Conservation (phyloP, 1,284 basidiomycete species). For the Papiliotrema nemorosa region DNA sequence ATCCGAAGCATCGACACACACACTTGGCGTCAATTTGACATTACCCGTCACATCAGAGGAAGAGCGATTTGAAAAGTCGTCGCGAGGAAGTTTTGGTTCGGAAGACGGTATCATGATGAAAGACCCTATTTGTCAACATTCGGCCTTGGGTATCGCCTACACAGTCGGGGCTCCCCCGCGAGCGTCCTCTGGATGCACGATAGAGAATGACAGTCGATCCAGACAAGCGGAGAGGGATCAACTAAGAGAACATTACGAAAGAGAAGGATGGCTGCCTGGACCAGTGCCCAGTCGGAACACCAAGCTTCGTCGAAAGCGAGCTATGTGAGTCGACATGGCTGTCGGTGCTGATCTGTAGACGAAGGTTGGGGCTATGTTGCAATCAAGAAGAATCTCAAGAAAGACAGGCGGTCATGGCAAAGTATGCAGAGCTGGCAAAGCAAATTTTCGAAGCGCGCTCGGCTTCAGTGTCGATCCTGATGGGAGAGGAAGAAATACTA, state of each 20-base stretch:
- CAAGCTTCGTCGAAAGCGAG: conserved; percentile 12
- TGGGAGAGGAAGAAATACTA: background rate
- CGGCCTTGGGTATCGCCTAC: conserved; percentile 1
- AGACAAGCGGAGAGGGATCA: conserved; percentile 20
- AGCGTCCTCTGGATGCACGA: background rate
- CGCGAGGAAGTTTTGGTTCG: background rate
- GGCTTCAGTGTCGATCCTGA: conserved; percentile 4
- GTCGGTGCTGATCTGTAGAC: conserved; percentile 4
- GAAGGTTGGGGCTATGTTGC: conserved; percentile 29
- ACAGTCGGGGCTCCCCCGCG: conserved; percentile 4
- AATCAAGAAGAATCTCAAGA: conserved; percentile 19
- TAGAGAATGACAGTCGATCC: background rate
- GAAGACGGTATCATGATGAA: background rate
- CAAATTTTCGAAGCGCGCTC: conserved; percentile 13
- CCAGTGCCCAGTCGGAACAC: conserved; percentile 14
- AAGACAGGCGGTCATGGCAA: conserved; percentile 28
- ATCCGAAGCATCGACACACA: background rate
- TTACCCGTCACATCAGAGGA: background rate
- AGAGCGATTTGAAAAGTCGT: background rate
- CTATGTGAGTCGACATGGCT: conserved; percentile 12
- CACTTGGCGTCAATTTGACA: background rate
- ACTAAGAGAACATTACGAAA: conserved; percentile 25
- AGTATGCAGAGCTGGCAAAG: conserved; percentile 35
- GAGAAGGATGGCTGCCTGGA: conserved; percentile 35
- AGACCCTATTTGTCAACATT: background rate